A percentile compares a stretch with the other conserved stretches of the same genome.
These are phyloP conservation scores for Xylaria sp. DNA, from an alignment of 2,329 filamentous ascomycete genomes.

Conservation along the genomic window DNA sequence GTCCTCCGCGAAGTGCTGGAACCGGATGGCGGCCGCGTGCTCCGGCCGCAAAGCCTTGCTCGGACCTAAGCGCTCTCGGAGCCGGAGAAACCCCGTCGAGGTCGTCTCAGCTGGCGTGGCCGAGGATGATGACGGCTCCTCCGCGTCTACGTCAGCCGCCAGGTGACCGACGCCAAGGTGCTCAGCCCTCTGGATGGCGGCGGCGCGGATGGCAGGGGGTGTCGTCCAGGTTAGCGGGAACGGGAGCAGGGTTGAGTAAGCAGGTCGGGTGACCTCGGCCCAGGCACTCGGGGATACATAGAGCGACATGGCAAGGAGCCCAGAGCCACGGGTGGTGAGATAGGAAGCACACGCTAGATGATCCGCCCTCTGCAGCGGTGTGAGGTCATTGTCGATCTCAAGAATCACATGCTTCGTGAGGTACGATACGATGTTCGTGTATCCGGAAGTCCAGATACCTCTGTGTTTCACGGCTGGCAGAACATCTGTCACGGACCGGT, in stretches of 20 bases:
- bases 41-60: slow-evolving; percentile 62
- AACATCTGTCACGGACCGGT: slow-evolving; percentile 46
- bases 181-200: slow-evolving; percentile 70
- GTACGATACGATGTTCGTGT: slow-evolving; percentile 62
- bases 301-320: slow-evolving; percentile 81
- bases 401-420: slow-evolving; percentile 42
- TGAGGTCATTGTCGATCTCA: slow-evolving; percentile 46
- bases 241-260: slow-evolving; percentile 77
- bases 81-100: slow-evolving; percentile 41
- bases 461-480: slow-evolving; percentile 59
- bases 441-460: slow-evolving; percentile 61
- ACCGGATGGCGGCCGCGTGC: slow-evolving; percentile 72
- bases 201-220: slow-evolving; percentile 70
- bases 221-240: slow-evolving; percentile 90
- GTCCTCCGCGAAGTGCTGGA: slow-evolving; percentile 71
- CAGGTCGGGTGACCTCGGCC: slow-evolving; percentile 72
- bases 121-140: slow-evolving; percentile 32
- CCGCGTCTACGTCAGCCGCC: slow-evolving; percentile 58
- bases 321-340: slow-evolving; percentile 72
- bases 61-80: slow-evolving; percentile 35
- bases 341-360: slow-evolving; percentile 64
- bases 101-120: slow-evolving; percentile 38
- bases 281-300: slow-evolving; percentile 93
- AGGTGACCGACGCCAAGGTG: slow-evolving; percentile 70
- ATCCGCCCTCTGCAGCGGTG: slow-evolving; percentile 48